Percentiles rank a stretch among this genome's conserved stretches.
Conservation (phyloP, 345 rosid genomes). For the Fremontodendron californicum region DNA sequence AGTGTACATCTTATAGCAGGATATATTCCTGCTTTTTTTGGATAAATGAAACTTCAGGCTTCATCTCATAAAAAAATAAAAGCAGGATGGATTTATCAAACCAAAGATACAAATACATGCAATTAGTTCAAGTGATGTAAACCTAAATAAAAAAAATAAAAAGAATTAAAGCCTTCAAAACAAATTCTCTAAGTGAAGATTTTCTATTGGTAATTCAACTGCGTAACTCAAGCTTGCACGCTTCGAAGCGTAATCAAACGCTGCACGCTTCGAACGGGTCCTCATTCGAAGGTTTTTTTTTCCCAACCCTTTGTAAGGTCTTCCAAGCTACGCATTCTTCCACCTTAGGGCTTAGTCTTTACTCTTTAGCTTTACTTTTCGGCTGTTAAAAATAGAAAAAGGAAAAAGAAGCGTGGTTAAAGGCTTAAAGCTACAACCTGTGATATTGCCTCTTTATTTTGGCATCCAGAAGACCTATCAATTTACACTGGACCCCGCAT, state of each 20-base stretch:
- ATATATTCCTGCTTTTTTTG: background rate
- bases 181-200: background rate
- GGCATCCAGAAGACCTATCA: background rate
- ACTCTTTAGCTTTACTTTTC: background rate
- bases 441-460: background rate
- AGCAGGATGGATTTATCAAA: background rate
- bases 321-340: slow-evolving; percentile 53
- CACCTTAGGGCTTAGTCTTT: too few relatives aligned
- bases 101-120: background rate
- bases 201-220: background rate
- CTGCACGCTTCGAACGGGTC: slow-evolving; percentile 24
- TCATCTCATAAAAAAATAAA: background rate
- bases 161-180: background rate
- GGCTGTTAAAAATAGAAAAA: background rate
- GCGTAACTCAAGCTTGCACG: slow-evolving; percentile 39
- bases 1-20: too few relatives aligned
- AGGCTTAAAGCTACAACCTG: background rate
- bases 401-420: background rate
- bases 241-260: slow-evolving; percentile 30
- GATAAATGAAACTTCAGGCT: background rate
- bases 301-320: slow-evolving; percentile 17
- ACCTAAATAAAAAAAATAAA: background rate
- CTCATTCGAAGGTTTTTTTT: background rate
- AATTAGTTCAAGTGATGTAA: background rate
- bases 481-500: background rate